A percentile compares a stretch with the other conserved stretches of the same genome.
These are phyloP conservation scores for Eremochloa ophiuroides DNA, from an alignment of 176 grass and related monocot species.

Conservation along the genomic window DNA sequence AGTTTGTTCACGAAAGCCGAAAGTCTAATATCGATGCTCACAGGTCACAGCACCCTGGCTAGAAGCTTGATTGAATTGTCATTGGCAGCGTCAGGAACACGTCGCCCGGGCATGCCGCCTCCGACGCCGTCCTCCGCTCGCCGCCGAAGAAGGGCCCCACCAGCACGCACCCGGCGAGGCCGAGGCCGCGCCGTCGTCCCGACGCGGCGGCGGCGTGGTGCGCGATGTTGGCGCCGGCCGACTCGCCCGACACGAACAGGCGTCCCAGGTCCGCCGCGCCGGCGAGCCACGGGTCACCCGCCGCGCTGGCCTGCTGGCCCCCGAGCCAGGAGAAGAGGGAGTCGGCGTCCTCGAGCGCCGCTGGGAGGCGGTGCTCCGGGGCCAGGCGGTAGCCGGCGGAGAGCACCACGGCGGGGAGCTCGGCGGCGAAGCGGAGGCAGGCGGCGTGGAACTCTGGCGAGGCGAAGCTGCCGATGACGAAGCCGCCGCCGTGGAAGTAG, in stretches of 20 bases:
- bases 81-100: slow-evolving; percentile 38
- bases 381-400: slow-evolving; percentile 58
- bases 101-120: slow-evolving; percentile 40
- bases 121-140: slow-evolving; percentile 36
- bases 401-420: slow-evolving; percentile 16
- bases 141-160: slow-evolving; percentile 66
- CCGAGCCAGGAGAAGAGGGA: slow-evolving; percentile 42
- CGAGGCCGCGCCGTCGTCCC: too few species aligned
- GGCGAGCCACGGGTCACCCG: slow-evolving; percentile 45
- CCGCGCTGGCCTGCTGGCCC: slow-evolving; percentile 2
- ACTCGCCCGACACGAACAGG: slow-evolving; percentile 65
- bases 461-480: slow-evolving; percentile 48
- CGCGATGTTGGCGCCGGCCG: slow-evolving; percentile 52
- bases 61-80: too few species aligned
- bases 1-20: too few species aligned
- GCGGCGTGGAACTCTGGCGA: slow-evolving; percentile 42
- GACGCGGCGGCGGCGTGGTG: slow-evolving; percentile 38
- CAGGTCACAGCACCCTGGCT: too few species aligned
- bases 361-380: slow-evolving; percentile 64
- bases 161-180: slow-evolving; percentile 36
- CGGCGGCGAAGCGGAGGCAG: slow-evolving; percentile 44
- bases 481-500: slow-evolving; percentile 79
- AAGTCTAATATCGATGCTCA: too few species aligned
- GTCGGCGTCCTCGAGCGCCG: slow-evolving; percentile 23
- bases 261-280: slow-evolving; percentile 36